A percentile compares a stretch with the other conserved stretches of the same genome.
Evolutionary conservation across 176 grass and related monocot species (phyloP).

Genomic region (Oryza australiensis): DNA sequence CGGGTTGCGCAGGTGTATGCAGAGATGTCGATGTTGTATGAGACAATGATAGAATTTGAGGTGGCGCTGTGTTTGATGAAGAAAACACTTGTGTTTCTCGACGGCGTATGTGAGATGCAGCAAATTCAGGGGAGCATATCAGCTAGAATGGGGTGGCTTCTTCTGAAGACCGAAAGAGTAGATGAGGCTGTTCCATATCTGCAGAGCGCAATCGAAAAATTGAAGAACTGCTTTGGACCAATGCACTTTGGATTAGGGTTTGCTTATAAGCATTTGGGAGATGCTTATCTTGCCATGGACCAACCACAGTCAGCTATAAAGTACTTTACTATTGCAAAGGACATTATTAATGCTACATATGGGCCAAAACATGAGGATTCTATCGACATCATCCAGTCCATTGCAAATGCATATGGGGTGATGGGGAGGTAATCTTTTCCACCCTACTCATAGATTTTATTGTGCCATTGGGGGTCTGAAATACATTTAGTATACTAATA

Average conservation of each 20-base stretch:
- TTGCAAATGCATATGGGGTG: constrained; percentile 74
- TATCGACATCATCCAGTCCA: constrained; percentile 58
- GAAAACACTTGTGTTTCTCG: constrained; percentile 51
- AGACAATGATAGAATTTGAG: constrained; percentile 63
- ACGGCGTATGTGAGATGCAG: constrained; percentile 49
- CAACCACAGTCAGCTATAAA: constrained; percentile 50
- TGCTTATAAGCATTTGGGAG: constrained; percentile 68
- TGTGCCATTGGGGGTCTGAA: background rate
- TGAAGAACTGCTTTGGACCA: constrained; percentile 69
- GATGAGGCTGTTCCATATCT: constrained; percentile 67
- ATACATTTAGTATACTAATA: background rate
- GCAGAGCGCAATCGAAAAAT: constrained; percentile 57
- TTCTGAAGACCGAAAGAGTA: constrained; percentile 51
- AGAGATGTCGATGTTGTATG: constrained; percentile 63
- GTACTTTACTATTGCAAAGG: constrained; percentile 48
- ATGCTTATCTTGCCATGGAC: constrained; percentile 52
- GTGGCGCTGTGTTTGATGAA: constrained; percentile 70
- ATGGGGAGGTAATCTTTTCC: constrained; percentile 61
- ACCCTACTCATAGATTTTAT: background rate
- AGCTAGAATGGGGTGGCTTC: constrained; percentile 70
- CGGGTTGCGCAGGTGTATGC: constrained; percentile 49
- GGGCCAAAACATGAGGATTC: constrained; percentile 62
- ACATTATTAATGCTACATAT: constrained; percentile 59
- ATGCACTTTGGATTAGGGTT: constrained; percentile 76
- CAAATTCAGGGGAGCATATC: constrained; percentile 64